Evolutionary conservation across 2,329 filamentous ascomycete species (phyloP), one percentile per base, ranked within the genome.

Genomic region (Aspergillus ochraceus): DNA sequence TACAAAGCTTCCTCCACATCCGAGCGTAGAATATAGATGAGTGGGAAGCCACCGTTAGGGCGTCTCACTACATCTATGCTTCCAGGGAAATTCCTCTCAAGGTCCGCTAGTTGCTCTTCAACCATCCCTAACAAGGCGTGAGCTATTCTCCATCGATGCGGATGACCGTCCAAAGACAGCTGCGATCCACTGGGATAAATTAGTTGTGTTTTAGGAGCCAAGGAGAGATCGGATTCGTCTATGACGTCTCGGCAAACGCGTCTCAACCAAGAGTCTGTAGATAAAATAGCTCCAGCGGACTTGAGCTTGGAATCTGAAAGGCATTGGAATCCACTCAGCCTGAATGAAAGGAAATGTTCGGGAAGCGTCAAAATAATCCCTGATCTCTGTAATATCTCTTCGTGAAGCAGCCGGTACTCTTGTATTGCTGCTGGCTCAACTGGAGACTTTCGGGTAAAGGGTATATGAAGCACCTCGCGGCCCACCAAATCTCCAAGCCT

Each of bases 321-420:
- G 1, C 80, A 79, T 63, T 90, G 86, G 0, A 85, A 67, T 0
- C 85, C 86, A 60, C 85, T 86, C 1, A 90, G 76, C 65, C 83
- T 84, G 70, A 89, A 89, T 0, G 88, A 90, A 6, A 90, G 74
- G 0, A 87, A 76, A 59, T 90, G 84, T 55, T 90, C 88, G 0
- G 88, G 88, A 1, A 86, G 79, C 0, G 81, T 79, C 0, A 90
- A 71, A 26, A 90, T 77, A 0, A 90, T 71, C 0, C 87, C 87
- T 0, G 75, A 75, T 0, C 66, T 67, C 1, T 71, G 66, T n/a
- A 76, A 70, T n/a, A 83, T 76, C 0, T 81, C 71, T 1, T 69
- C 64, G 12, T 83, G 82, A 0, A 83, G 70, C 0, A 70, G 36
- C 1, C 57, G 64, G 55, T 79, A 81, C 3, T 64, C 61, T 26